These are phyloP conservation scores for Cucurbita argyrosperma DNA, from an alignment of 306 rosid species.

Conservation along the genomic window DNA sequence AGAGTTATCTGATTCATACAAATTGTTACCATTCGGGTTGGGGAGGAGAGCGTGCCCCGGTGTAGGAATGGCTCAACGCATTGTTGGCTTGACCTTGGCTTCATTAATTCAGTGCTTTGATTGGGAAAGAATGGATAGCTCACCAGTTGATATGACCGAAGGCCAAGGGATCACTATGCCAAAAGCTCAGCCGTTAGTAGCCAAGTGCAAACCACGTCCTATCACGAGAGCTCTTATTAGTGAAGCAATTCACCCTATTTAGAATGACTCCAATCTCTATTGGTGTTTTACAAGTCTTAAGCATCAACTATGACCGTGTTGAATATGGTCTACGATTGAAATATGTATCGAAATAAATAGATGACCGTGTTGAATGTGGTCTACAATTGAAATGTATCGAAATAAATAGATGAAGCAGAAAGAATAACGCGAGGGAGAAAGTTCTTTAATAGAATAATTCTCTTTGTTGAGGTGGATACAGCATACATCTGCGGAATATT, in stretches of 20 bases:
- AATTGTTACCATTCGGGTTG: neutral
- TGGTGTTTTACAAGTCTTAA: too few species aligned
- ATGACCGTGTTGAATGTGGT: too few species aligned
- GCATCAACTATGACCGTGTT: too few species aligned
- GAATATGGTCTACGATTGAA: too few species aligned
- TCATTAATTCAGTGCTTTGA: constrained; percentile 38
- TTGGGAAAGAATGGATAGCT: constrained; percentile 22
- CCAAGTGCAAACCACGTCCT: neutral
- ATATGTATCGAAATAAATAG: too few species aligned
- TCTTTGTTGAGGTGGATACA: too few species aligned
- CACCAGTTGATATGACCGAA: neutral
- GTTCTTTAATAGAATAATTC: too few species aligned
- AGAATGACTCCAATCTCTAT: neutral
- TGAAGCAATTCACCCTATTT: neutral
- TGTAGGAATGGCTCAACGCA: constrained; percentile 12
- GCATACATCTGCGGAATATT: too few species aligned
- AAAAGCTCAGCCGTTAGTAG: neutral
- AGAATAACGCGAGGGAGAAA: too few species aligned
- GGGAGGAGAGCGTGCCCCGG: neutral
- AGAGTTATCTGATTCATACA: constrained; percentile 2
- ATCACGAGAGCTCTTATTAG: neutral
- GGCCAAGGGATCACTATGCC: constrained; percentile 19
- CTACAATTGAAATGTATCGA: too few species aligned
- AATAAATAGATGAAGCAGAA: too few species aligned
- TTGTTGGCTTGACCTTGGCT: constrained; percentile 7